Evolutionary conservation across 257 asterid genomes (phyloP), one percentile per base, ranked within the genome.

Genomic region (Handroanthus guayacan): DNA sequence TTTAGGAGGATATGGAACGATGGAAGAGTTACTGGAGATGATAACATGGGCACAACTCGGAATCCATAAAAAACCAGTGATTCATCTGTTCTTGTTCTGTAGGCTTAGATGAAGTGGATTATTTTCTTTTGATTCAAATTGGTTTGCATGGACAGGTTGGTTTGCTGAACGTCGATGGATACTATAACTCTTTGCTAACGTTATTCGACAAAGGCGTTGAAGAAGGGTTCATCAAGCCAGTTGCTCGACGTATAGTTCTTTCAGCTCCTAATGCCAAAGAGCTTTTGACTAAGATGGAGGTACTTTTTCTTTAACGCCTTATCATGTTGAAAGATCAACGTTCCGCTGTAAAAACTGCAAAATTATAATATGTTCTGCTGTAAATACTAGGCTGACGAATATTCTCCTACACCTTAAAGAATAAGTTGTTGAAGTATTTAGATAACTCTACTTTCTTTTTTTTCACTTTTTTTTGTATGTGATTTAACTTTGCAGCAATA

Each of bases 31-130:
- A 25, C 50, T 91, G 79, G 97, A 91, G 75, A 89, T 91, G 97
- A 91, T 91, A 68, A 91, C 97, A 62, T 91, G 97, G 97, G 88
- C 95, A 75, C 95, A 91, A 76, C 91, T 91, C 47, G 97, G 97
- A 78, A 87, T 91, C 82, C 97, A 91, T 72, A 87, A 80, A 72
- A 91, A 91, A 69, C 88, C 95, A 72, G 97, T 89, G 52, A 66
- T 73, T 65, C 71, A 72, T 82, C 70, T 67, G 20, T 47, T 31
- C 45, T 69, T 55, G 13, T 58, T 18, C 31, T 71, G 52, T 44
- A 18, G 58, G 6, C 36, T 62, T 43, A 44, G 20, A n/a, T 43
- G 51, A 38, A 41, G 45, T 76, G 10, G 10, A 31, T 61, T 45
- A 9, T 11, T 51, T 2, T 58, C 18, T 58, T 14, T 38, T 79